Conservation (phyloP, 2,329 filamentous ascomycete genomes). For the Aspergillus pseudonomiae region DNA sequence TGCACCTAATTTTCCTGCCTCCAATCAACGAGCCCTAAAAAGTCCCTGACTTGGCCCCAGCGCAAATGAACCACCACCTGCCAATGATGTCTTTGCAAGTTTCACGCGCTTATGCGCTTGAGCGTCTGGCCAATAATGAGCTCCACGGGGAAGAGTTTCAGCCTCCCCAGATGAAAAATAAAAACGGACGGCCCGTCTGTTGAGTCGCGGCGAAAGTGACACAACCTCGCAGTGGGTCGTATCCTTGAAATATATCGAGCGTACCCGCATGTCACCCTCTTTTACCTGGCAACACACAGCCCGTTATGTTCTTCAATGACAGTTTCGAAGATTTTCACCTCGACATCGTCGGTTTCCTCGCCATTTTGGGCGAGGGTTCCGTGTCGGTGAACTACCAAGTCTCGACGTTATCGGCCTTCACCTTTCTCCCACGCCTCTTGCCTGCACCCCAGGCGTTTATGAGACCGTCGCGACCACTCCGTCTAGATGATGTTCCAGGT, state of each 20-base stretch:
- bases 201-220: not conserved
- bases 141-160: not conserved
- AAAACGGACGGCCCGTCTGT: not conserved
- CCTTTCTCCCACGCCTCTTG: conserved; percentile 62
- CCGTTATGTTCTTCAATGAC: conserved; percentile 5
- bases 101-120: not conserved
- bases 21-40: not conserved
- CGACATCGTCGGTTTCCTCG: conserved; percentile 65
- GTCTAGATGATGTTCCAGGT: conserved; percentile 59
- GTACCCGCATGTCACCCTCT: no score
- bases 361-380: conserved; percentile 64
- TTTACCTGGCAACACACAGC: not conserved
- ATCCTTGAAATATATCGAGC: not conserved
- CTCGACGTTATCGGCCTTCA: conserved; percentile 61
- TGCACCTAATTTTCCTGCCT: not conserved
- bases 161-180: not conserved
- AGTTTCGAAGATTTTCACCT: conserved; percentile 34
- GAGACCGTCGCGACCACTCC: conserved; percentile 57
- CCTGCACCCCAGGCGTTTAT: conserved; percentile 66
- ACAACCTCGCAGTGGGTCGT: not conserved
- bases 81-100: not conserved
- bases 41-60: not conserved
- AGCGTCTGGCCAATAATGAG: not conserved
- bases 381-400: conserved; percentile 62
- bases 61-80: not conserved